Evolutionary conservation across 495 filamentous ascomycete species (phyloP).

Genomic region (Penicillium daleae): DNA sequence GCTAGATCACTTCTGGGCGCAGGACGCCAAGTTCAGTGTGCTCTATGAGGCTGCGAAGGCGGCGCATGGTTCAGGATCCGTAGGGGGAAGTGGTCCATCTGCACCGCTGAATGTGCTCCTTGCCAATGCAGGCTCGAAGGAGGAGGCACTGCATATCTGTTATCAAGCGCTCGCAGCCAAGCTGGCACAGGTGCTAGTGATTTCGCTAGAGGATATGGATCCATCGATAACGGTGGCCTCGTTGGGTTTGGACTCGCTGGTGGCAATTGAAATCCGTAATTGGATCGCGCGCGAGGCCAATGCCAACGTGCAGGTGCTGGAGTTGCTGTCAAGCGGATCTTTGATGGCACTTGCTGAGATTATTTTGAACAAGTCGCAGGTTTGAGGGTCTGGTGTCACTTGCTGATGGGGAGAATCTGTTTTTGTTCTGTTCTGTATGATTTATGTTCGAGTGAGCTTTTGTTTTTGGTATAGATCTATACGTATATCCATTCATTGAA

Average conservation of each 20-base stretch:
- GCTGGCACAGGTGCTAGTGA: conserved; percentile 32
- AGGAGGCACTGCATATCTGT: conserved; percentile 31
- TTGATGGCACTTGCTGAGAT: conserved; percentile 36
- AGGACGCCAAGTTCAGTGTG: conserved; percentile 29
- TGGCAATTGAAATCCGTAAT: conserved; percentile 44
- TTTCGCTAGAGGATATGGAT: conserved; percentile 39
- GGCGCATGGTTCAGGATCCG: conserved; percentile 2
- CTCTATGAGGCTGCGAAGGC: conserved; percentile 26
- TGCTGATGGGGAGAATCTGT: background rate
- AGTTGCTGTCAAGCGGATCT: conserved; percentile 35
- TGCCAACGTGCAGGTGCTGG: conserved; percentile 41
- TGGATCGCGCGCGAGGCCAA: conserved; percentile 43
- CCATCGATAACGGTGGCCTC: conserved; percentile 30
- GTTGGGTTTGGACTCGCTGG: conserved; percentile 43
- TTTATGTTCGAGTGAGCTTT: background rate
- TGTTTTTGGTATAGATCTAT: background rate
- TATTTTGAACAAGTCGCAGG: conserved; percentile 35
- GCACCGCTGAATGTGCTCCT: conserved; percentile 25
- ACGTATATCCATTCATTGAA: background rate
- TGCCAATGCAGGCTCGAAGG: conserved; percentile 22
- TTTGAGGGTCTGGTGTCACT: too few relatives aligned
- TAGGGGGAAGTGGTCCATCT: conserved; percentile 16
- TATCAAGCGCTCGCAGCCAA: conserved; percentile 34
- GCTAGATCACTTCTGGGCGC: conserved; percentile 32
- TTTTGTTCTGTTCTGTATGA: background rate